A percentile compares a stretch with the other conserved stretches of the same genome.
Evolutionary conservation across 345 rosid genomes (phyloP).

Genomic region (Chamaenerion angustifolium): DNA sequence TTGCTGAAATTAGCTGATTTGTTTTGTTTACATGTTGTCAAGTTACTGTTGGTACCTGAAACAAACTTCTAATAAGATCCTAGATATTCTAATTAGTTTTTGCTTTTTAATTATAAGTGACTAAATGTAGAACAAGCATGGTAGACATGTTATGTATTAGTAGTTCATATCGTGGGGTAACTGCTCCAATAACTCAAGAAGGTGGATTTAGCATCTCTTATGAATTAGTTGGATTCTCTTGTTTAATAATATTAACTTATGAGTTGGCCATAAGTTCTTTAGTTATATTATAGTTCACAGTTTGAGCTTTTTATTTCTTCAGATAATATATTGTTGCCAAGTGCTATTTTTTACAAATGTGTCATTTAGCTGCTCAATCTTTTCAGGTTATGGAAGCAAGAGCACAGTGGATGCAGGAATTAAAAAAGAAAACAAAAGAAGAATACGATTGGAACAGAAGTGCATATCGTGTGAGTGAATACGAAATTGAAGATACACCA

Average conservation of each 20-base stretch:
- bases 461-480: constrained; percentile 15
- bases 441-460: constrained; percentile 34
- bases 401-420: constrained; percentile 61
- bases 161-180: no score
- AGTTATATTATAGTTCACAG: no score
- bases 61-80: neutral
- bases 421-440: constrained; percentile 42
- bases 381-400: constrained; percentile 73
- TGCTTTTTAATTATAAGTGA: no score
- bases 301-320: no score
- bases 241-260: no score
- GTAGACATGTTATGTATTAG: neutral
- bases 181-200: no score
- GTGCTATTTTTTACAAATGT: no score
- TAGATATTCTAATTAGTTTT: neutral
- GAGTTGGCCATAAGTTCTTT: no score
- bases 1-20: neutral
- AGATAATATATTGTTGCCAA: no score
- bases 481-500: constrained; percentile 7
- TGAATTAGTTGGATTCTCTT: no score
- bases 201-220: no score
- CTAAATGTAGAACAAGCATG: neutral
- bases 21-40: neutral
- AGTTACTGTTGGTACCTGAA: neutral
- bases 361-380: neutral